A percentile compares a stretch with the other conserved stretches of the same genome.
Evolutionary conservation across 257 asterid species (phyloP).

Genomic region (Voacanga thouarsii): DNA sequence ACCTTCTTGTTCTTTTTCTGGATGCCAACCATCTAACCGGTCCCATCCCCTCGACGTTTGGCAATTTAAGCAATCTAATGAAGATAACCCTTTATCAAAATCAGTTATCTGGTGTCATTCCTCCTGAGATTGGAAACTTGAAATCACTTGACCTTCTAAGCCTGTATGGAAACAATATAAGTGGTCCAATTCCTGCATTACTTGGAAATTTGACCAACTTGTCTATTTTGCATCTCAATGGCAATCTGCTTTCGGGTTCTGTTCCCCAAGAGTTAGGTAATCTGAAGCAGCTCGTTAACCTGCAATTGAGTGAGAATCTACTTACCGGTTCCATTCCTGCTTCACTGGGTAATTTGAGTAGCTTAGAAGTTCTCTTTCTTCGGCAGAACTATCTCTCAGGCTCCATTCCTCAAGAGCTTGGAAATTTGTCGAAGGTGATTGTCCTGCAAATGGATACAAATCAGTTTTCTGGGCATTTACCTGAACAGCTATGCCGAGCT

Average conservation of each 20-base stretch:
- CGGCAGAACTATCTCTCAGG: conserved; percentile 29
- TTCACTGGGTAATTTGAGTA: conserved; percentile 18
- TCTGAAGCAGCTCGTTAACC: background rate
- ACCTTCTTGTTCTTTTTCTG: conserved; percentile 4
- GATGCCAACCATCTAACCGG: background rate
- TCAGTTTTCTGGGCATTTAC: conserved; percentile 26
- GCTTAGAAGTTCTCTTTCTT: conserved; percentile 20
- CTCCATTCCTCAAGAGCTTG: conserved; percentile 22
- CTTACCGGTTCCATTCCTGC: conserved; percentile 27
- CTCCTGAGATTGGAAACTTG: conserved; percentile 1
- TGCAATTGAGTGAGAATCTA: background rate
- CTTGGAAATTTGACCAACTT: background rate
- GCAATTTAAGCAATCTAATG: background rate
- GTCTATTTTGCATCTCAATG: background rate
- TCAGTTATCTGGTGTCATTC: background rate
- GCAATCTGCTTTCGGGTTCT: conserved; percentile 8
- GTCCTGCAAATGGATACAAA: conserved; percentile 23
- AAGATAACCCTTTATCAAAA: background rate
- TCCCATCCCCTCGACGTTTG: conserved; percentile 1
- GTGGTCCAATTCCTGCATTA: background rate
- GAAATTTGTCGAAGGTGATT: conserved; percentile 16
- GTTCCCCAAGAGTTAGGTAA: conserved; percentile 22
- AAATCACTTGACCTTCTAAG: background rate
- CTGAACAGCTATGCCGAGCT: conserved; percentile 27
- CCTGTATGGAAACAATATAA: background rate